phyloP scores from a whole-genome alignment of 306 rosid genomes.

The Oemleria cerasiformis region DNA sequence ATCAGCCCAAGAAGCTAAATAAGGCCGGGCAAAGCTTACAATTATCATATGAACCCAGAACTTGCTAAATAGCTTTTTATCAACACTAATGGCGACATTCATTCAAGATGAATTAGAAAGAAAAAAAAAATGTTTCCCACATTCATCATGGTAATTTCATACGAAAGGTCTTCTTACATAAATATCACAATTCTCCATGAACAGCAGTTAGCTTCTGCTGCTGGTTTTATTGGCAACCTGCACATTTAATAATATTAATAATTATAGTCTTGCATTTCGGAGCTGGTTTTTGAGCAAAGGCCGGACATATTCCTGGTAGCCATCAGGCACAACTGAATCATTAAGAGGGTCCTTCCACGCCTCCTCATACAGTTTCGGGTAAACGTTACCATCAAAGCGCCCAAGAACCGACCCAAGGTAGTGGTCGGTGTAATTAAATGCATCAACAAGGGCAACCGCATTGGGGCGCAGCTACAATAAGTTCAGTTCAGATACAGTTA shows the following conservation, averaged over 20 bases:
- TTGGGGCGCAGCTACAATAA: slow-evolving; percentile 75
- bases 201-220: background rate
- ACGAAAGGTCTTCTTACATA: background rate
- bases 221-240: background rate
- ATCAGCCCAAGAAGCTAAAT: slow-evolving; percentile 50
- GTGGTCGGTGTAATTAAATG: slow-evolving; percentile 88
- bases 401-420: slow-evolving; percentile 86
- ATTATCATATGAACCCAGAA: background rate
- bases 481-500: background rate
- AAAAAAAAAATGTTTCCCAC: background rate
- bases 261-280: slow-evolving; percentile 72
- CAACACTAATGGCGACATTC: background rate
- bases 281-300: slow-evolving; percentile 92
- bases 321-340: slow-evolving; percentile 82
- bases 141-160: background rate
- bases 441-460: slow-evolving; percentile 85
- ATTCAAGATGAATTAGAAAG: background rate
- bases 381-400: slow-evolving; percentile 85
- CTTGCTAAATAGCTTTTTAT: background rate
- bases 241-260: background rate
- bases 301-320: slow-evolving; percentile 64
- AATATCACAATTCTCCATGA: background rate
- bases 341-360: slow-evolving; percentile 98
- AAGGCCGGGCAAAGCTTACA: slow-evolving; percentile 73
- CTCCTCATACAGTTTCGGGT: slow-evolving; percentile 79